Percentiles rank a stretch among this genome's conserved stretches.
These are phyloP conservation scores for Rosa rugosa DNA, from an alignment of 306 rosid genomes.

Conservation along the genomic window DNA sequence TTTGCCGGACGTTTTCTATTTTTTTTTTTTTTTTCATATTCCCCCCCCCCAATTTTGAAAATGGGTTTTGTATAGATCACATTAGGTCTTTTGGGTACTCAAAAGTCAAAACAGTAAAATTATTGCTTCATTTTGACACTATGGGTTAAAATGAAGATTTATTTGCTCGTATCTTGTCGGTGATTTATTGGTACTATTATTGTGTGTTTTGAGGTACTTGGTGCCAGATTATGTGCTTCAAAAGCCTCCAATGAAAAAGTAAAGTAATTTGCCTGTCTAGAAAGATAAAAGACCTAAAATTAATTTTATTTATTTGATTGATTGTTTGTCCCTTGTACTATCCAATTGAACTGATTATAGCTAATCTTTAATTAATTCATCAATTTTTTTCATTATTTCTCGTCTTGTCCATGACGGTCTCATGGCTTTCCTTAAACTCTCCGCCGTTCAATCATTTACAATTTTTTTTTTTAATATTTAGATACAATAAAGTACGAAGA, in stretches of 20 bases:
- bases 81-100: conserved; percentile 10
- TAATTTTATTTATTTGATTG: too few relatives aligned
- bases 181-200: neutral
- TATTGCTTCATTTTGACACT: conserved; percentile 14
- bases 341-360: too few relatives aligned
- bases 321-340: too few relatives aligned
- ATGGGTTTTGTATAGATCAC: conserved; percentile 49
- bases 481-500: neutral
- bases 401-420: too few relatives aligned
- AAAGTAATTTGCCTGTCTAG: too few relatives aligned
- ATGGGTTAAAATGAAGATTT: neutral
- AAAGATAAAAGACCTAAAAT: too few relatives aligned
- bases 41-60: conserved; percentile 25
- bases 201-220: neutral
- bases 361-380: too few relatives aligned
- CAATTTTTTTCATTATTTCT: too few relatives aligned
- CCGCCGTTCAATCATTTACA: neutral
- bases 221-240: neutral
- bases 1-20: conserved; percentile 23
- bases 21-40: neutral
- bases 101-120: conserved; percentile 15
- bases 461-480: too few relatives aligned
- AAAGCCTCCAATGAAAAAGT: neutral
- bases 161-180: neutral
- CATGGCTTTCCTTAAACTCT: neutral